A percentile compares a stretch with the other conserved stretches of the same genome.
phyloP scores from a whole-genome alignment of 2,329 filamentous ascomycete species.

The Raffaelea albimanens region DNA sequence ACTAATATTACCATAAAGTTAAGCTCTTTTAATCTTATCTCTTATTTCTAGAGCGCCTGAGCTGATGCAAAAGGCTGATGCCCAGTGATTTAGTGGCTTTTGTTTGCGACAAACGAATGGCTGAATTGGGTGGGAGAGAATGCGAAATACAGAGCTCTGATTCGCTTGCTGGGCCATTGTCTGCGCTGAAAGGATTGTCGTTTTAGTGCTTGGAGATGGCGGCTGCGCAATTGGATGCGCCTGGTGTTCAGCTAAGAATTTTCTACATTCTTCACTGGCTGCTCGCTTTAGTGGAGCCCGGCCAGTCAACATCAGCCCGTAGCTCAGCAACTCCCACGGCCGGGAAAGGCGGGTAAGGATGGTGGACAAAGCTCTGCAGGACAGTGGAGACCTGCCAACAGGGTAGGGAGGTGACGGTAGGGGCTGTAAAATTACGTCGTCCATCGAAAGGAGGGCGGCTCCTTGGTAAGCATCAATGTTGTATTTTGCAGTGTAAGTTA shows the following conservation, averaged over 20 bases:
- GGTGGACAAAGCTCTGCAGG: neutral
- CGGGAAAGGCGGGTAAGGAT: neutral
- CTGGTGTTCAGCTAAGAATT: neutral
- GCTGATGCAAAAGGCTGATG: neutral
- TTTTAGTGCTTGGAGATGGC: neutral
- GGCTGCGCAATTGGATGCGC: neutral
- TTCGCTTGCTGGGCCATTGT: neutral
- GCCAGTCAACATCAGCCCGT: neutral
- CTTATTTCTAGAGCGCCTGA: too few relatives aligned
- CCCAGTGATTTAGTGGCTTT: neutral
- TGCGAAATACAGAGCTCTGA: neutral
- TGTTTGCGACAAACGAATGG: neutral
- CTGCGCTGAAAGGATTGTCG: too few relatives aligned
- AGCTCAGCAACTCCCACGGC: neutral
- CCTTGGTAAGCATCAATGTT: neutral
- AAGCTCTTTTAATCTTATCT: too few relatives aligned
- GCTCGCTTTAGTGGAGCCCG: neutral
- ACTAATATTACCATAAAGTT: too few relatives aligned
- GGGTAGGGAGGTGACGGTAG: neutral
- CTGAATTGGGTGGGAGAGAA: neutral
- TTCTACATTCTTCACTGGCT: neutral
- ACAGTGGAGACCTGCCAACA: neutral
- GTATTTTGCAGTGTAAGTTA: neutral
- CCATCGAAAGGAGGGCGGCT: neutral
- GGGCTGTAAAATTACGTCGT: neutral